A percentile compares a stretch with the other conserved stretches of the same genome.
phyloP scores from a whole-genome alignment of 148 eudicot species.

The Camellia sinensis region DNA sequence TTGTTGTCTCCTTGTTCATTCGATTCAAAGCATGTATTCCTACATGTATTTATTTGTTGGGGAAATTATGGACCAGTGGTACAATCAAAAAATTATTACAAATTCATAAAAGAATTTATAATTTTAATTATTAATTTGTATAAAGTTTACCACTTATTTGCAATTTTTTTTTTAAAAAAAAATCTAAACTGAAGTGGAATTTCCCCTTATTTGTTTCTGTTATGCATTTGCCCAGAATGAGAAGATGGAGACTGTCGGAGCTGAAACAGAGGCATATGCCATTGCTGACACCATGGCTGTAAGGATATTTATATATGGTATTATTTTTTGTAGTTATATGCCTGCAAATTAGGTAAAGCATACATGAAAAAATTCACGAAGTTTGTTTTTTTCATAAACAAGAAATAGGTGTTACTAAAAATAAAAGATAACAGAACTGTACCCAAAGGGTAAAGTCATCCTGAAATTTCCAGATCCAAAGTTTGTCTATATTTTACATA shows the following conservation, averaged over 20 bases:
- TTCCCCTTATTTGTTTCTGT: not conserved
- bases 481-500: not conserved
- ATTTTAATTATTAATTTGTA: too few species aligned
- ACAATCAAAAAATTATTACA: too few species aligned
- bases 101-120: too few species aligned
- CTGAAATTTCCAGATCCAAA: not conserved
- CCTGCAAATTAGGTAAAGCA: not conserved
- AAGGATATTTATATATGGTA: slow-evolving; percentile 27
- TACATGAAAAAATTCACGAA: not conserved
- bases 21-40: not conserved
- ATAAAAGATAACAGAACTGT: not conserved
- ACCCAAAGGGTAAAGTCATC: not conserved
- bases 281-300: slow-evolving; percentile 83
- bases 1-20: not conserved
- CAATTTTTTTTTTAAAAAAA: too few species aligned
- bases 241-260: slow-evolving; percentile 71
- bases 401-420: not conserved
- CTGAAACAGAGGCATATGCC: slow-evolving; percentile 80
- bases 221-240: slow-evolving; percentile 48
- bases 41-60: slow-evolving; percentile 12
- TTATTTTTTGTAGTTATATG: not conserved
- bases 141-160: too few species aligned
- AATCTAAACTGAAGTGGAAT: too few species aligned
- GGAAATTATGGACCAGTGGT: too few species aligned
- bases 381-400: not conserved